phyloP scores from a whole-genome alignment of 2,329 filamentous ascomycete genomes.

The Pseudocercospora fijiensis region DNA sequence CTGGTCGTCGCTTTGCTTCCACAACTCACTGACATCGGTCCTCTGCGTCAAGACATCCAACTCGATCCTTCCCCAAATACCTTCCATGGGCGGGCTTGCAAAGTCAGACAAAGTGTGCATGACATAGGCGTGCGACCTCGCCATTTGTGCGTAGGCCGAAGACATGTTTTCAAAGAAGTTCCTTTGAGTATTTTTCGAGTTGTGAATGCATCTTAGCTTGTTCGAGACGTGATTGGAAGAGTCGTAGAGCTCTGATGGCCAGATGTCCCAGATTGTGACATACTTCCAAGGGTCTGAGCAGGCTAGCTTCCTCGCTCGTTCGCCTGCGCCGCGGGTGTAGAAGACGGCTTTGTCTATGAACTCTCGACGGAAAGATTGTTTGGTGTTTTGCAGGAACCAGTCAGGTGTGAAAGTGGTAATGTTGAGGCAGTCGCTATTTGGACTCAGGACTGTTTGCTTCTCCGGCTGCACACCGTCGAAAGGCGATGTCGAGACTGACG shows the following conservation, averaged over 20 bases:
- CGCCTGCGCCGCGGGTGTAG: constrained; percentile 5
- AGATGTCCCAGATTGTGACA: constrained; percentile 9
- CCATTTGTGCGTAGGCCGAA: constrained; percentile 4
- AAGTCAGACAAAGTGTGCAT: constrained; percentile 5
- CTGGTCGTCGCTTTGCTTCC: background rate
- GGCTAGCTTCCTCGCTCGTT: background rate
- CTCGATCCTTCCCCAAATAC: constrained; percentile 5
- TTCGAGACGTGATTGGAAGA: background rate
- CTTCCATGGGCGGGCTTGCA: constrained; percentile 2
- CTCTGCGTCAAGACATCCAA: background rate
- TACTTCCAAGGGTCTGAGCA: background rate
- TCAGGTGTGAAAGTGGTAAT: background rate
- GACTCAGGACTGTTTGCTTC: background rate
- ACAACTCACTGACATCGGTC: background rate
- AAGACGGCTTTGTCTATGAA: constrained; percentile 3
- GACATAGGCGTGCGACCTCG: background rate
- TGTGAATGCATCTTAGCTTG: background rate
- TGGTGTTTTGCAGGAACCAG: constrained; percentile 6
- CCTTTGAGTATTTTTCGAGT: background rate
- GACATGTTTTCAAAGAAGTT: constrained; percentile 3
- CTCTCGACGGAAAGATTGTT: background rate
- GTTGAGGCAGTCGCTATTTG: background rate
- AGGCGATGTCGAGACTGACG: background rate
- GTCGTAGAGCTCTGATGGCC: constrained; percentile 3
- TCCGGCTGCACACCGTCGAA: background rate